Percentiles rank a stretch among this genome's conserved stretches.
phyloP scores from a whole-genome alignment of 257 asterid genomes.

The Capsicum pubescens region DNA sequence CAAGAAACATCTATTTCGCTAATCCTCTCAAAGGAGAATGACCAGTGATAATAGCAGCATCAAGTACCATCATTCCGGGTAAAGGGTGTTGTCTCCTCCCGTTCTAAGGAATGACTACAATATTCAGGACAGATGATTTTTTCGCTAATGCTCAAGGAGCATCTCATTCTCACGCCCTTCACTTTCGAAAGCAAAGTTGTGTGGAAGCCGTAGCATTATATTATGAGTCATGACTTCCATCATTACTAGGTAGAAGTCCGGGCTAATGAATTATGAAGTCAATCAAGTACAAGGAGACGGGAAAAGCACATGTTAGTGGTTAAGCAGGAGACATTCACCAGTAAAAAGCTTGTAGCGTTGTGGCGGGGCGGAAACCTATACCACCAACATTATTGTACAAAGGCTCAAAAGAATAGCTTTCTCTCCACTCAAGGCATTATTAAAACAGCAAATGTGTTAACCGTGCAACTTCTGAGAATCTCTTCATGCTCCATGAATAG shows the following conservation, averaged over 20 bases:
- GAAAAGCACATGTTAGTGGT: neutral
- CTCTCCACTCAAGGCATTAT: neutral
- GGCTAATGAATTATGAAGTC: neutral
- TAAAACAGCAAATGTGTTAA: neutral
- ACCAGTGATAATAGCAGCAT: neutral
- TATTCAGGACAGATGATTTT: neutral
- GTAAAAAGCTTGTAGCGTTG: neutral
- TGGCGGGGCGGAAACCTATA: neutral
- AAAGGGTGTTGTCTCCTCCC: neutral
- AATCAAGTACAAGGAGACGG: neutral
- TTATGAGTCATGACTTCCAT: neutral
- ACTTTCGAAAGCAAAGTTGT: neutral
- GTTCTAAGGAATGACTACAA: neutral
- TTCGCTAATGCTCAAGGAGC: neutral
- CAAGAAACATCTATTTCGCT: neutral
- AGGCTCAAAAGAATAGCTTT: neutral
- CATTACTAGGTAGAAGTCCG: neutral
- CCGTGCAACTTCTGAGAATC: neutral
- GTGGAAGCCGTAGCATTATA: neutral
- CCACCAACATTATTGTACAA: neutral
- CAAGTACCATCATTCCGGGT: neutral
- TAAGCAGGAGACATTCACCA: neutral
- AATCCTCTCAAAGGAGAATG: neutral
- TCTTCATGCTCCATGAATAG: neutral
- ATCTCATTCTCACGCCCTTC: neutral